These are phyloP conservation scores for Domatiomyces catenatus DNA, from an alignment of 2,329 filamentous ascomycete species.

Conservation along the genomic window DNA sequence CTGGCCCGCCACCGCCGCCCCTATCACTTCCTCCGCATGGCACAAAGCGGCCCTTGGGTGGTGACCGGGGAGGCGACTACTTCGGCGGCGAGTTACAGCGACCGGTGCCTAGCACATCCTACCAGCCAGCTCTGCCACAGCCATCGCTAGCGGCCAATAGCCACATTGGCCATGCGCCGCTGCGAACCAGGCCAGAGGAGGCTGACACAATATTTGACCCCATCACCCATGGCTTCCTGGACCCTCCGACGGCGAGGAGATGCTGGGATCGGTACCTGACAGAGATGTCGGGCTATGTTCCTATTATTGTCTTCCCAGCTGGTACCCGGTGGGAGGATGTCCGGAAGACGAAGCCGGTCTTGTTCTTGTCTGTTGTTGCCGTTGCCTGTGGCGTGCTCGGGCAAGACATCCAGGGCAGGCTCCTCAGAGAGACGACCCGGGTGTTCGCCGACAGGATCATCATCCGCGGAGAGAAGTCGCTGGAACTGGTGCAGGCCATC, in stretches of 20 bases:
- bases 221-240: slow-evolving; percentile 30
- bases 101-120: slow-evolving; percentile 4
- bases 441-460: slow-evolving; percentile 60
- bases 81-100: slow-evolving; percentile 16
- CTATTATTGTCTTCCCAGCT: slow-evolving; percentile 42
- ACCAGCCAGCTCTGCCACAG: slow-evolving; percentile 1
- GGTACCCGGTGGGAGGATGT: slow-evolving; percentile 39
- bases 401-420: slow-evolving; percentile 41
- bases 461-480: slow-evolving; percentile 59
- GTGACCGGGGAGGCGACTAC: slow-evolving; percentile 6
- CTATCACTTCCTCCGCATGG: neutral
- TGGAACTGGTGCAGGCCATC: slow-evolving; percentile 70
- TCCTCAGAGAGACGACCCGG: slow-evolving; percentile 57
- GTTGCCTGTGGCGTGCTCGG: slow-evolving; percentile 38
- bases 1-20: slow-evolving; percentile 5
- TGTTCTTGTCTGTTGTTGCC: slow-evolving; percentile 44
- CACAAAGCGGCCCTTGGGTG: neutral
- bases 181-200: slow-evolving; percentile 2
- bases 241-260: slow-evolving; percentile 34
- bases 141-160: neutral
- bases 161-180: neutral
- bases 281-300: slow-evolving; percentile 40
- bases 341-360: slow-evolving; percentile 41
- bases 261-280: slow-evolving; percentile 43
- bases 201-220: neutral